Percentiles rank a stretch among this genome's conserved stretches.
These are phyloP conservation scores for Pharnaceum exiguum DNA, from an alignment of 148 eudicot genomes.

Conservation along the genomic window DNA sequence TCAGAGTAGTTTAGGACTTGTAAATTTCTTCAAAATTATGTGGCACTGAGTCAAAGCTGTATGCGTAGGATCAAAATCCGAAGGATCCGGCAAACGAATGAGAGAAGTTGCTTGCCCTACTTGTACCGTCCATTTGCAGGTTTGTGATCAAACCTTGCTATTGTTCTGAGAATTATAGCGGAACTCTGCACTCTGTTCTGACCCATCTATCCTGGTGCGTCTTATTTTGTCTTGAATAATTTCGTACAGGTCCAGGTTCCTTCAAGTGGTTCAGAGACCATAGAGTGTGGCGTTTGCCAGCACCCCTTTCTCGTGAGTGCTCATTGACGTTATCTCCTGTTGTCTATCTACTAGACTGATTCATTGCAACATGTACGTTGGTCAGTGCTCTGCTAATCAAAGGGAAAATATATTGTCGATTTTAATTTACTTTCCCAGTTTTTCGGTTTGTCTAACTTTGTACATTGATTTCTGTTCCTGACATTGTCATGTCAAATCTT, in stretches of 20 bases:
- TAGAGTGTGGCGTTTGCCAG: conserved; percentile 97
- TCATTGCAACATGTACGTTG: no score
- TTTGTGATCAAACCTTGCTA: conserved; percentile 15
- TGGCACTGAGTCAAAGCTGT: background rate
- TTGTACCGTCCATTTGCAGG: conserved; percentile 98
- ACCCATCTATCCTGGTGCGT: background rate
- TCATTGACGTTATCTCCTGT: conserved; percentile 27
- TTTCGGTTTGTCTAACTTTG: no score
- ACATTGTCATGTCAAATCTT: no score
- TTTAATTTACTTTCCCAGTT: no score
- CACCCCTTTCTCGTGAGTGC: conserved; percentile 85
- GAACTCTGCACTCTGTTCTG: background rate
- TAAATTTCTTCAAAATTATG: no score
- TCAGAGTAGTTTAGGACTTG: no score
- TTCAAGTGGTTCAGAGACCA: conserved; percentile 86
- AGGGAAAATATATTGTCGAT: no score
- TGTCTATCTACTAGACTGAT: no score
- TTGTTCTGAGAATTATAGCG: background rate
- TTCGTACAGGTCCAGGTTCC: conserved; percentile 83
- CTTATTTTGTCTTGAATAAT: background rate
- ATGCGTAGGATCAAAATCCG: conserved; percentile 51
- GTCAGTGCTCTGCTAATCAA: no score
- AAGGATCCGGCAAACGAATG: conserved; percentile 63
- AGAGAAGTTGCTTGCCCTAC: conserved; percentile 99
- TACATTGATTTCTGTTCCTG: no score